Percentiles rank a stretch among this genome's conserved stretches.
Evolutionary conservation across 495 filamentous ascomycete genomes (phyloP).

Genomic region (Aeminium ludgeri): DNA sequence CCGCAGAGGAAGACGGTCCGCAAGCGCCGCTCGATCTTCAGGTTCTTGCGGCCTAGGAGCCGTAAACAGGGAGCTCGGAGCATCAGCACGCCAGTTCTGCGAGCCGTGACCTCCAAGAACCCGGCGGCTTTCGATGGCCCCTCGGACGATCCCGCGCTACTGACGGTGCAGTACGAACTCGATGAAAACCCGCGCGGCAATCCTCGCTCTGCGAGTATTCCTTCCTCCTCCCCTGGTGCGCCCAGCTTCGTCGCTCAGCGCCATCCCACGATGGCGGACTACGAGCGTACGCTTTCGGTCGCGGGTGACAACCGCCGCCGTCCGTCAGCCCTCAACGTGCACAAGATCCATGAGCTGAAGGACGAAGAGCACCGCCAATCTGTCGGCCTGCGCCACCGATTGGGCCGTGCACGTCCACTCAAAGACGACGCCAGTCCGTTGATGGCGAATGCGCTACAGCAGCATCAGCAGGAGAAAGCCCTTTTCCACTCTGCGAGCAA

Average conservation of each 20-base stretch:
- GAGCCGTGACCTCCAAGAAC: background rate
- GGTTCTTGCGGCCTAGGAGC: constrained; percentile 13
- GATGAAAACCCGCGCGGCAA: background rate
- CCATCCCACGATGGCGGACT: constrained; percentile 11
- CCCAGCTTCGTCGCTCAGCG: background rate
- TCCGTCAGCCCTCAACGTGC: constrained; percentile 8
- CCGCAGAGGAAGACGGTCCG: constrained; percentile 8
- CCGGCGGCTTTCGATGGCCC: constrained; percentile 5
- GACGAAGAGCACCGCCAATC: constrained; percentile 8
- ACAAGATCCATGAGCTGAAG: constrained; percentile 7
- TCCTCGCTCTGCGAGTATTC: constrained; percentile 4
- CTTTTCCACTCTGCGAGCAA: constrained; percentile 15
- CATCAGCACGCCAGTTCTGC: constrained; percentile 11
- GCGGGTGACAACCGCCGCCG: constrained; percentile 13
- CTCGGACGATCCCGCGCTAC: constrained; percentile 3
- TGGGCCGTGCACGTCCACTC: constrained; percentile 4
- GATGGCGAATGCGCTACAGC: constrained; percentile 14
- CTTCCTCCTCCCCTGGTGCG: background rate
- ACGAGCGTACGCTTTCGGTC: constrained; percentile 12
- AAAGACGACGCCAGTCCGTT: constrained; percentile 8
- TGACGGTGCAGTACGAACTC: constrained; percentile 12
- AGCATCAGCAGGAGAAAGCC: constrained; percentile 14
- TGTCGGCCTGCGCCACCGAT: background rate
- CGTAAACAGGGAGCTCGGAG: constrained; percentile 12
- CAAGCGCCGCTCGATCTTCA: constrained; percentile 16